These are phyloP conservation scores for Gastrolobium bilobum DNA, from an alignment of 306 rosid genomes.

Conservation along the genomic window DNA sequence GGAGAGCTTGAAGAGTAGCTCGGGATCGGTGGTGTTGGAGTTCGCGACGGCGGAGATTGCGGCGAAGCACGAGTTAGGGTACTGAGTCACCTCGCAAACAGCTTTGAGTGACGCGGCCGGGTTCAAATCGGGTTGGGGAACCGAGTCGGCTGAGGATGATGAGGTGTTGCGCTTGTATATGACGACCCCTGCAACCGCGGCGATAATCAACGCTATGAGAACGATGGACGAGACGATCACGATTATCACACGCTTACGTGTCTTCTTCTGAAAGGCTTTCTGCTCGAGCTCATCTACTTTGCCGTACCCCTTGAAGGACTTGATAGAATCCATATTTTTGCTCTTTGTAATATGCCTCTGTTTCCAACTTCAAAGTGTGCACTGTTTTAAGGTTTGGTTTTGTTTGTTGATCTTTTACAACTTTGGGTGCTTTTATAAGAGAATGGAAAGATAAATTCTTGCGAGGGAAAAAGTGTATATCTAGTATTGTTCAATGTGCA, in stretches of 20 bases:
- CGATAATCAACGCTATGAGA: slow-evolving; percentile 57
- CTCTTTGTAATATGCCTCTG: not conserved
- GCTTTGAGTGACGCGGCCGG: slow-evolving; percentile 78
- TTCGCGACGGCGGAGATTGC: slow-evolving; percentile 61
- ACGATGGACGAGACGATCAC: slow-evolving; percentile 58
- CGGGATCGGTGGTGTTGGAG: slow-evolving; percentile 77
- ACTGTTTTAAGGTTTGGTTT: not conserved
- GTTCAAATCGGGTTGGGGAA: slow-evolving; percentile 54
- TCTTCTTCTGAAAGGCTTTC: slow-evolving; percentile 62
- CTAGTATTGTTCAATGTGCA: not conserved
- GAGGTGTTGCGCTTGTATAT: slow-evolving; percentile 61
- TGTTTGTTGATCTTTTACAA: not conserved
- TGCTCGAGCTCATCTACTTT: slow-evolving; percentile 82
- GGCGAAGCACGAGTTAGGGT: slow-evolving; percentile 78
- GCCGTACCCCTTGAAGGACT: slow-evolving; percentile 91
- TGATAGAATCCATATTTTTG: slow-evolving; percentile 65
- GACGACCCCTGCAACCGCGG: slow-evolving; percentile 63
- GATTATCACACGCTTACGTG: slow-evolving; percentile 69
- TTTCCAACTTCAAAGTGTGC: not conserved
- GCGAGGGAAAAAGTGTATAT: not conserved
- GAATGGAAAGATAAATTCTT: not conserved
- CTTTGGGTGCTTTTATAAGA: slow-evolving; percentile 28
- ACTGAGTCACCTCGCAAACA: slow-evolving; percentile 74
- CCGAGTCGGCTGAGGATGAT: slow-evolving; percentile 50
- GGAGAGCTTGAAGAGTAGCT: slow-evolving; percentile 76